A percentile compares a stretch with the other conserved stretches of the same genome.
Evolutionary conservation across 2,329 filamentous ascomycete species (phyloP).

Genomic region (Fusarium xylarioides): DNA sequence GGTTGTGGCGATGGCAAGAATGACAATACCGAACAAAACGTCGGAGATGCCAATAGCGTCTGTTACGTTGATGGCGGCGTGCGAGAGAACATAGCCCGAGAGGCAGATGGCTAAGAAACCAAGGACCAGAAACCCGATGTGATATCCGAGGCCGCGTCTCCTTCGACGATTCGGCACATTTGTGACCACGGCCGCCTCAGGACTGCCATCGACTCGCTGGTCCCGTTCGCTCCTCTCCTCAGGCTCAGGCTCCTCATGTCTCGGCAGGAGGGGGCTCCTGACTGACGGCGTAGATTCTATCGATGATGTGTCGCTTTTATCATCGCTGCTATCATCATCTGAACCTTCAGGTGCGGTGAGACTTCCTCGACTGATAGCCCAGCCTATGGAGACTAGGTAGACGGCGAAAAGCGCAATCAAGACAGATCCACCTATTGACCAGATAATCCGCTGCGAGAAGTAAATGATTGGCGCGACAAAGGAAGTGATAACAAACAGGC

Average conservation of each 20-base stretch:
- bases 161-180: fast-evolving
- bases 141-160: background rate
- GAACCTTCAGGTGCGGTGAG: background rate
- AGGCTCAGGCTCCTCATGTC: background rate
- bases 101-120: background rate
- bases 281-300: fast-evolving
- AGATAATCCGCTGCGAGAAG: fast-evolving
- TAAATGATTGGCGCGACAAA: background rate
- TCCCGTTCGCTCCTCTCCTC: background rate
- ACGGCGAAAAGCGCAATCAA: background rate
- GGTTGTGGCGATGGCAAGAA: background rate
- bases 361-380: background rate
- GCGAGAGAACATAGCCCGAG: background rate
- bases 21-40: background rate
- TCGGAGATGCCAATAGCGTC: background rate
- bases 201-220: background rate
- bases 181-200: no score
- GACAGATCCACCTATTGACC: background rate
- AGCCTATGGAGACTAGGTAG: background rate
- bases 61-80: background rate
- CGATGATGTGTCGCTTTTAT: background rate
- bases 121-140: background rate
- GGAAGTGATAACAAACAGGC: fast-evolving
- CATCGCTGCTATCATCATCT: background rate
- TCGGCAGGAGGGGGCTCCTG: background rate